Conservation (phyloP, 192 early-diverging fungal genomes). For the Mortierella antarctica region DNA sequence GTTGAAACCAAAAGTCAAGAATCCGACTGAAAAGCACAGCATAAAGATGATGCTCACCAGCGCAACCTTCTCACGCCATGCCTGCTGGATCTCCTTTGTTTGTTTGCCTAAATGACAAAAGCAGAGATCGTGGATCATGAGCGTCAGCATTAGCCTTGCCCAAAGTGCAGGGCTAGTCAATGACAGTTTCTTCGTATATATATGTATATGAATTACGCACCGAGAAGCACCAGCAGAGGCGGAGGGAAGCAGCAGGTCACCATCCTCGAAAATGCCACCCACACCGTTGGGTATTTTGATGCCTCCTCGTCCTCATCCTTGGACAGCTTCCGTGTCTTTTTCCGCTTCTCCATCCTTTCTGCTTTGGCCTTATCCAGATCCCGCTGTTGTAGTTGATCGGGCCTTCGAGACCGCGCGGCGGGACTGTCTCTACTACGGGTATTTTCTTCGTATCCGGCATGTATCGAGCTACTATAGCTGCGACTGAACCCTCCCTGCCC, state of each 20-base stretch:
- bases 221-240: slow-evolving; percentile 52
- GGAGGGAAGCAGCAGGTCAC: slow-evolving; percentile 69
- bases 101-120: slow-evolving; percentile 15
- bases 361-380: slow-evolving; percentile 36
- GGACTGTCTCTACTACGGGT: slow-evolving; percentile 5
- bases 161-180: background rate
- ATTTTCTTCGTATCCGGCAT: background rate
- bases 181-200: background rate
- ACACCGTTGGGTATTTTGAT: slow-evolving; percentile 27
- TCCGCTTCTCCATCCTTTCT: slow-evolving; percentile 41
- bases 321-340: slow-evolving; percentile 14
- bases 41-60: slow-evolving; percentile 86
- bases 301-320: slow-evolving; percentile 9
- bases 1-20: slow-evolving; percentile 88
- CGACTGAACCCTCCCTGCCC: background rate
- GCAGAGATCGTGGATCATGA: background rate
- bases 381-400: slow-evolving; percentile 36
- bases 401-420: slow-evolving; percentile 20
- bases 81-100: slow-evolving; percentile 68
- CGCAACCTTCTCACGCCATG: slow-evolving; percentile 92
- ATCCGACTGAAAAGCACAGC: slow-evolving; percentile 78
- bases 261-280: slow-evolving; percentile 65
- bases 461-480: slow-evolving; percentile 5
- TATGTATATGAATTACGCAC: slow-evolving; percentile 3
- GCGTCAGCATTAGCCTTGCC: background rate